phyloP scores from a whole-genome alignment of 2,329 filamentous ascomycete species.

The Aureobasidium sp. region DNA sequence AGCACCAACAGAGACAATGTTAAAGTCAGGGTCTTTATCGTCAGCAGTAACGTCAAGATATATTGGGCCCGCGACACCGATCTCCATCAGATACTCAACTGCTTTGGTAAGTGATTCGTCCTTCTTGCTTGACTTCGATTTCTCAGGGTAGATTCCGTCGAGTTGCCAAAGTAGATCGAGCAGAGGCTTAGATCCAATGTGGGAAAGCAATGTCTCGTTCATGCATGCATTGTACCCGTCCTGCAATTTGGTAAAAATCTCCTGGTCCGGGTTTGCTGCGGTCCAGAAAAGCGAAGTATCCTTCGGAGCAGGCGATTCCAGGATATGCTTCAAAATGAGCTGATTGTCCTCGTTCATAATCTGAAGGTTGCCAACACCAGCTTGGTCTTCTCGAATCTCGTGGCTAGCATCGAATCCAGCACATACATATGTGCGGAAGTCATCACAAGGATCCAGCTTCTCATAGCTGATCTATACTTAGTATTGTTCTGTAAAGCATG shows the following conservation, averaged over 20 bases:
- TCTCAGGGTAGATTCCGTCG: conserved; percentile 31
- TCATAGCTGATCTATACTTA: neutral
- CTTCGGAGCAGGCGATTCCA: conserved; percentile 9
- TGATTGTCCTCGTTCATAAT: conserved; percentile 15
- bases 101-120: conserved; percentile 30
- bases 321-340: conserved; percentile 14
- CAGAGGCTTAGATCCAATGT: conserved; percentile 51
- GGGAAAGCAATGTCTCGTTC: conserved; percentile 51
- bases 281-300: conserved; percentile 13
- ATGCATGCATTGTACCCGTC: conserved; percentile 59
- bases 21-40: conserved; percentile 49
- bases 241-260: conserved; percentile 62
- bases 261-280: conserved; percentile 36
- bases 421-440: conserved; percentile 14
- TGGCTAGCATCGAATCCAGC: conserved; percentile 12
- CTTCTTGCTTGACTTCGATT: neutral
- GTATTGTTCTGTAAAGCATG: neutral
- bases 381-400: conserved; percentile 14
- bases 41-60: conserved; percentile 31
- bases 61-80: neutral
- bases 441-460: conserved; percentile 13
- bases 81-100: conserved; percentile 1
- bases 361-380: conserved; percentile 11
- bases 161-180: conserved; percentile 49
- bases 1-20: conserved; percentile 41